A percentile compares a stretch with the other conserved stretches of the same genome.
These are phyloP conservation scores for Dittrichia graveolens DNA, from an alignment of 129 eudicot genomes.

Conservation along the genomic window DNA sequence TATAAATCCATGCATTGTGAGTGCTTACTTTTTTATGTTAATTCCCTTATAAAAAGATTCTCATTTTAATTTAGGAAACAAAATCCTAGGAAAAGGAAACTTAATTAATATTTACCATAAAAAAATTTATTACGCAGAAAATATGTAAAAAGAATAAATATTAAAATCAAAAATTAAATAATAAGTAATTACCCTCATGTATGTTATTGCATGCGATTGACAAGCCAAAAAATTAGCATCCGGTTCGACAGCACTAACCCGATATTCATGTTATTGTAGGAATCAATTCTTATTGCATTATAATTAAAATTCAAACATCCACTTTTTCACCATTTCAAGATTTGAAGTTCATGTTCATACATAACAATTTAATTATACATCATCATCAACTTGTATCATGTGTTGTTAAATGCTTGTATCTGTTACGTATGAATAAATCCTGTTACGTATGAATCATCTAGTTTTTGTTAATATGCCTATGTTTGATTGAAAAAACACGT, in stretches of 20 bases:
- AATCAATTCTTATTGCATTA: constrained; percentile 11
- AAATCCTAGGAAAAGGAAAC: constrained; percentile 19
- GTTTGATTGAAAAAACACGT: no score
- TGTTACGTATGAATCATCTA: no score
- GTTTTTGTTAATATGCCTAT: no score
- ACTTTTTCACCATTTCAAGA: neutral
- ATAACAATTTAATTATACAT: no score
- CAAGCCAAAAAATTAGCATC: constrained; percentile 25
- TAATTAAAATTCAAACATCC: constrained; percentile 23
- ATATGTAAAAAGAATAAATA: neutral
- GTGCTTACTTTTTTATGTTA: constrained; percentile 26
- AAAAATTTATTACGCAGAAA: neutral
- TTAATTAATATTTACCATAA: neutral
- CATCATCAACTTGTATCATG: no score
- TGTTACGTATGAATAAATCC: no score
- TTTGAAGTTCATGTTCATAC: no score
- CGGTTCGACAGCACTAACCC: constrained; percentile 18
- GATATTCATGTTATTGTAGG: constrained; percentile 10
- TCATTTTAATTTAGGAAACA: neutral
- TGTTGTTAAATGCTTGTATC: no score
- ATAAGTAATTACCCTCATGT: neutral
- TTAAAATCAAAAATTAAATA: neutral
- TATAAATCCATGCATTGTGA: constrained; percentile 20
- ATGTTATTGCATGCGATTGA: constrained; percentile 32
- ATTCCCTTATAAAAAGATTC: constrained; percentile 3